Evolutionary conservation across 2,329 filamentous ascomycete species (phyloP), one percentile per base, ranked within the genome.

Genomic region (Cladosporium phlei): DNA sequence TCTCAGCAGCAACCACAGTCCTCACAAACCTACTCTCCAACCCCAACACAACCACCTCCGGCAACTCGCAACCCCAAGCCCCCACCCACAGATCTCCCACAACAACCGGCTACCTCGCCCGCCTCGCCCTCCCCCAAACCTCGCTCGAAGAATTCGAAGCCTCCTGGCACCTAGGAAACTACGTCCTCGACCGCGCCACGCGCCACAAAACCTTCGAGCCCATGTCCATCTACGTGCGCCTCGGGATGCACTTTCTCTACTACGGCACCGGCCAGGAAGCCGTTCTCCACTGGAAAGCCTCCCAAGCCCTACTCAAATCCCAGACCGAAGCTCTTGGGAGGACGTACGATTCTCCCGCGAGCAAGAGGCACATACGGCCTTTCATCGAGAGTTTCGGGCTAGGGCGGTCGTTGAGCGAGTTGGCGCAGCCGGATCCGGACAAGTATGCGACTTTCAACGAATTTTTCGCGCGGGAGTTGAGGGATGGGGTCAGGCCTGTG

Each of bases 231-330:
- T 70, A 69, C 50, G 67, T 70, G 29, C 61, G 67, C 16, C 27
- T 69, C 5, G 68, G 68, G 17, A 70, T 70, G 68, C 68, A 71
- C 47, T 53, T 69, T 22, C 60, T 71, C 12, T 71, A 71, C 57
- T 71, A 69, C 52, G 68, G 69, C 38, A 59, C 57, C 19, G 55
- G 59, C 42, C 66, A 71, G 50, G 62, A 67, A 49, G 62, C 62
- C 29, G 56, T 59, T 2, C 55, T 71, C 28, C 65, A 69, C 25
- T 68, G 59, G 59, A 54, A 65, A 38, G 53, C 52, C 11, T 63
- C 63, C 1, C 54, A 61, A 40, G 52, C 52, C 5, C 52, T 70
- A 19, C 58, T 71, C 24, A 57, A 62, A 39, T 55, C 59, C 8
- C 67, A 71, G 51, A 65, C 57, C 43, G 57, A 57, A 37, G 69